Evolutionary conservation across 495 filamentous ascomycete species (phyloP), one percentile per base, ranked within the genome.

Genomic region (Darksidea phi): DNA sequence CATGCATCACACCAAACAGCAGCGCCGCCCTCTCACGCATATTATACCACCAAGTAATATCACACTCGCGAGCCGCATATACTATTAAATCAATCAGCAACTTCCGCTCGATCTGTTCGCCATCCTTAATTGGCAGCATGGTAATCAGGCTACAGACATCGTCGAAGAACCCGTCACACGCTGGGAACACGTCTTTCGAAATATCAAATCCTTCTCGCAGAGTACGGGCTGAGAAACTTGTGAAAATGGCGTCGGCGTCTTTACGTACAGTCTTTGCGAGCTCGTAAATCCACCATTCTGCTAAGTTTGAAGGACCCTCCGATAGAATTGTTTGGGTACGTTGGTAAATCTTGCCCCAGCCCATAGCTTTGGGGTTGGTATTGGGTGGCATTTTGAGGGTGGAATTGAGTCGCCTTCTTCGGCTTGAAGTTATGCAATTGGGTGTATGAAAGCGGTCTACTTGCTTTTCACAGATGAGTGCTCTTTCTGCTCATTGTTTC

Each of bases 241-340:
- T 43, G 41, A 10, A 32, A 10, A 32, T 32, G 28, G 28, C 28
- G 10, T 32, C 28, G 28, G 4, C 10, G 28, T 32, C 28, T 32
- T 32, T 32, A 10, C 3, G 28, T 10, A 32, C 28, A 3, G 28
- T 32, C 28, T 32, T 32, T 32, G 28, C 28, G 28, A 32, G 28
- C 28, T 32, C 28, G 28, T 32, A 63, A 17, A 24, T 60, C 57
- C 51, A 28, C 47, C 51, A 12, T 48, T 24, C 20, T 4, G 12
- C 46, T 18, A 18, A 48, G 46, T 24, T 58, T 13, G 46, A 18
- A 43, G 37, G 42, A 32, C 43, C 15, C 18, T 32, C 28, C 4
- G 28, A 32, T 3, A 32, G 28, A 10, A 32, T 32, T 32, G 28
- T 32, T 10, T 32, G 28, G 28, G 10, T 3, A 10, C 28, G 28